Conservation (phyloP, 2,329 filamentous ascomycete genomes). For the Lasiodiplodia theobromae region DNA sequence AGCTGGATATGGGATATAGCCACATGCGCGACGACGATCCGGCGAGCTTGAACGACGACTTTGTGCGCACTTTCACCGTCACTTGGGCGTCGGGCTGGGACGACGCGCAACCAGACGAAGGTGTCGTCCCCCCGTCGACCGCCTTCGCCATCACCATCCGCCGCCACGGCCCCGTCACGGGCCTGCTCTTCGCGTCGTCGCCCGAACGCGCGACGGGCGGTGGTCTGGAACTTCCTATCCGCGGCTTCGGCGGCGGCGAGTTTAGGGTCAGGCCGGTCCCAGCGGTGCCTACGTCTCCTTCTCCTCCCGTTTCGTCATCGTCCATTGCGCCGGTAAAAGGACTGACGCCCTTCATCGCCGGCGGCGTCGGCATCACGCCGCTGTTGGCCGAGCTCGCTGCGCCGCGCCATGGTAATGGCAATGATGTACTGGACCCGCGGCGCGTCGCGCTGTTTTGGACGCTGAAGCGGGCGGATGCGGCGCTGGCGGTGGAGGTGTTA, state of each 20-base stretch:
- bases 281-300: too few species aligned
- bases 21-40: conserved; percentile 88
- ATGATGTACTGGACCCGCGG: conserved; percentile 45
- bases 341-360: conserved; percentile 69
- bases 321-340: too few species aligned
- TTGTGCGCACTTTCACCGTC: conserved; percentile 82
- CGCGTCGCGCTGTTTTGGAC: conserved; percentile 72
- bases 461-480: conserved; percentile 66
- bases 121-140: not conserved
- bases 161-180: conserved; percentile 69
- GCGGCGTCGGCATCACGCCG: conserved; percentile 84
- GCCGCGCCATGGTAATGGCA: too few species aligned
- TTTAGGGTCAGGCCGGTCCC: conserved; percentile 48
- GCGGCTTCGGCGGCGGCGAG: conserved; percentile 77
- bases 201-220: not conserved
- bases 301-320: too few species aligned
- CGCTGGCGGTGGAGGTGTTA: conserved; percentile 68
- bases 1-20: conserved; percentile 75
- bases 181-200: conserved; percentile 62
- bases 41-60: conserved; percentile 82
- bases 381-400: conserved; percentile 69
- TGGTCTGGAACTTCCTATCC: conserved; percentile 68
- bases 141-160: conserved; percentile 74
- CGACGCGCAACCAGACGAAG: not conserved
- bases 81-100: conserved; percentile 62